Conservation (phyloP, 2,329 filamentous ascomycete genomes). For the Penicillium sp. region DNA sequence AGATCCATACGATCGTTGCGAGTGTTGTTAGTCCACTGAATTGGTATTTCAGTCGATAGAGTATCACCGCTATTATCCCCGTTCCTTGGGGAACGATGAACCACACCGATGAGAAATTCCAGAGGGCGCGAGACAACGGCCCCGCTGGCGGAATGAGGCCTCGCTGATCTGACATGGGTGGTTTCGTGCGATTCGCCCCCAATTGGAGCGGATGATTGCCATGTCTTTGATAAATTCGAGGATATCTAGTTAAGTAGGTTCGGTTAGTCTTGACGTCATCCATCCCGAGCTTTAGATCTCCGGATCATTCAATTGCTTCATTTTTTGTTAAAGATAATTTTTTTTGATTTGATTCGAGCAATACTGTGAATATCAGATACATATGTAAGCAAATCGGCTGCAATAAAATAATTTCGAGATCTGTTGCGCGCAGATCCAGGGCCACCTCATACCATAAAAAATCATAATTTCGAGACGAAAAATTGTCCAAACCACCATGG, state of each 20-base stretch:
- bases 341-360: not conserved
- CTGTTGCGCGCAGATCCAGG: not conserved
- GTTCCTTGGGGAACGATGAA: slow-evolving; percentile 44
- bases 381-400: not conserved
- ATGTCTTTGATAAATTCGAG: not conserved
- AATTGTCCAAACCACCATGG: not conserved
- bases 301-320: not conserved
- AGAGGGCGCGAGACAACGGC: slow-evolving; percentile 26
- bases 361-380: not conserved
- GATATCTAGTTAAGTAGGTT: not conserved
- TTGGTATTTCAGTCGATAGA: slow-evolving; percentile 43
- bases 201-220: not conserved
- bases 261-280: slow-evolving; percentile 2
- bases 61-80: slow-evolving; percentile 37
- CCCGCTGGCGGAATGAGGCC: not conserved
- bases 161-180: not conserved
- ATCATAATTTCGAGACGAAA: not conserved
- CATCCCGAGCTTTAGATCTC: no score
- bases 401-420: not conserved
- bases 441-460: not conserved
- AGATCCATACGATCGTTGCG: slow-evolving; percentile 42
- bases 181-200: not conserved
- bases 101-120: slow-evolving; percentile 39
- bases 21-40: slow-evolving; percentile 41
- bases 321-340: not conserved